phyloP scores from a whole-genome alignment of 768 basidiomycete genomes.

The Mrakia gelida region DNA sequence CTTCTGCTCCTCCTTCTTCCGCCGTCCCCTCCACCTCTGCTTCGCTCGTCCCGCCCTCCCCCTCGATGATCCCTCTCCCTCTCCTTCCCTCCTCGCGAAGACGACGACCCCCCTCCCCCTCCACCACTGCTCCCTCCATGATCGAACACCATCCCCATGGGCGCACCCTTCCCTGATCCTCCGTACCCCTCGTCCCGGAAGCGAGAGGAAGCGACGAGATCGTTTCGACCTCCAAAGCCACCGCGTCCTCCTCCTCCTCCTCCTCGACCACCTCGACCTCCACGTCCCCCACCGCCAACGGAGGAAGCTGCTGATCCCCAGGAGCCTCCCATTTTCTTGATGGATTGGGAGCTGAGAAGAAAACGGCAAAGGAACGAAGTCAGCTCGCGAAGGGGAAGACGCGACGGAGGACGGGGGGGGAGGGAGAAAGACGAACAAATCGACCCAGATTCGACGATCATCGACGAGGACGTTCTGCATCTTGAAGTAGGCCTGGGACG shows the following conservation, averaged over 20 bases:
- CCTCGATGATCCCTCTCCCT: slow-evolving; percentile 31
- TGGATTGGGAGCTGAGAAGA: slow-evolving; percentile 73
- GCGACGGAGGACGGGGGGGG: not conserved
- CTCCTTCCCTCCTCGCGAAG: slow-evolving; percentile 16
- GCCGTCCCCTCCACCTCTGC: slow-evolving; percentile 23
- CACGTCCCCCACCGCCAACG: slow-evolving; percentile 35
- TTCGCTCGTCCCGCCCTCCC: slow-evolving; percentile 34
- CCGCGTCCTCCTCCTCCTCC: slow-evolving; percentile 40
- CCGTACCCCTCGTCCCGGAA: slow-evolving; percentile 32
- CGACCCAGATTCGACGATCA: slow-evolving; percentile 97
- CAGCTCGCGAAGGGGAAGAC: too few relatives aligned
- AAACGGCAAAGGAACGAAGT: not conserved
- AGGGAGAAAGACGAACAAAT: slow-evolving; percentile 59
- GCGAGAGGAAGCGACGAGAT: slow-evolving; percentile 65
- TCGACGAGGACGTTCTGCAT: slow-evolving; percentile 99
- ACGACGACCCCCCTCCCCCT: slow-evolving; percentile 32
- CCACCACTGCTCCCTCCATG: slow-evolving; percentile 46
- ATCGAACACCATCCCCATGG: slow-evolving; percentile 75
- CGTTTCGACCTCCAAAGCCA: slow-evolving; percentile 64
- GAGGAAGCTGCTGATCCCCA: slow-evolving; percentile 64
- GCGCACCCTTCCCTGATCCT: not conserved
- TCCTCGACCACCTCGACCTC: slow-evolving; percentile 30
- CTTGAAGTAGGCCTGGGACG: slow-evolving; percentile 87
- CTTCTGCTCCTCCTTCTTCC: slow-evolving; percentile 33
- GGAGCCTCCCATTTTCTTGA: slow-evolving; percentile 71